Percentiles rank a stretch among this genome's conserved stretches.
Conservation (phyloP, 2,329 filamentous ascomycete species). For the Stachybotrys chlorohalonatus region DNA sequence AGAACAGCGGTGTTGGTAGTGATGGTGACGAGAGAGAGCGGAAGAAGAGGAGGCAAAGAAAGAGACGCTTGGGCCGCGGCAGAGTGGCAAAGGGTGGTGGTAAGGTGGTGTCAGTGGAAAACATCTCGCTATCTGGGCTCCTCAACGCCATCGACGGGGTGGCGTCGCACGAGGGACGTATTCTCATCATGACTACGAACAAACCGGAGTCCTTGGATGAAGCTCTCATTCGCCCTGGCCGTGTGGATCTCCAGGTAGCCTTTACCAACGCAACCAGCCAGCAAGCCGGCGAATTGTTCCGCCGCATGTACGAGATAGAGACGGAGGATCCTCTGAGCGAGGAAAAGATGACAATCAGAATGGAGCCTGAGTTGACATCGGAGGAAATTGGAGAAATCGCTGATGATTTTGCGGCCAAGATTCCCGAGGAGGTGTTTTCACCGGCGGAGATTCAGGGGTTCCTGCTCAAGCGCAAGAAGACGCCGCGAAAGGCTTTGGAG, state of each 20-base stretch:
- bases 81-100: constrained; percentile 1
- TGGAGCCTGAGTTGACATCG: constrained; percentile 20
- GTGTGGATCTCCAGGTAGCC: constrained; percentile 60
- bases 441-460: constrained; percentile 60
- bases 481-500: constrained; percentile 42
- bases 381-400: constrained; percentile 37
- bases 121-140: constrained; percentile 69
- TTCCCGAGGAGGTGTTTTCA: constrained; percentile 44
- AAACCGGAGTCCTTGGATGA: constrained; percentile 63
- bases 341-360: constrained; percentile 4
- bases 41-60: constrained; percentile 11
- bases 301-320: constrained; percentile 43
- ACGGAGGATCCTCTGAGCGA: background rate
- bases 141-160: constrained; percentile 81
- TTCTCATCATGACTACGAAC: constrained; percentile 80
- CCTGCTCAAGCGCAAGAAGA: constrained; percentile 52
- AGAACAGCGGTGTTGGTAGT: constrained; percentile 11
- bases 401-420: constrained; percentile 36
- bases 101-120: constrained; percentile 13
- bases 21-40: background rate
- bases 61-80: background rate
- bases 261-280: constrained; percentile 51
- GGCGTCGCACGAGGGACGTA: constrained; percentile 66
- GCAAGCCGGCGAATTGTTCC: constrained; percentile 50
- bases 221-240: constrained; percentile 63